Evolutionary conservation across 2,329 filamentous ascomycete species (phyloP).

Genomic region (Arthroderma sp.): DNA sequence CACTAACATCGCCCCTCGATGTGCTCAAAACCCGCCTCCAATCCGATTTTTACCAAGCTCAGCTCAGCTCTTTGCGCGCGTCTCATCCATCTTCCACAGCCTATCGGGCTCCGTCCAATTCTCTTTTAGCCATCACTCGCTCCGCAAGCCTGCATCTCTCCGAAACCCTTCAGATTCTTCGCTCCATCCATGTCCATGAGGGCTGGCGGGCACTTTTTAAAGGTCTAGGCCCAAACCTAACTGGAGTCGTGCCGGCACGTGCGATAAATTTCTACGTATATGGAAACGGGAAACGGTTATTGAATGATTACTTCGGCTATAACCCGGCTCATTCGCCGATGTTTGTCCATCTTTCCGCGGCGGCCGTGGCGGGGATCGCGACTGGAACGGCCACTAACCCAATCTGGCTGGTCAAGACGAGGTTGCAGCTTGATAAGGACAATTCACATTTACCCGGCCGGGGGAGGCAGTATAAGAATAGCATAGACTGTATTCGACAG

Average conservation of each 20-base stretch:
- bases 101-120: conserved; percentile 26
- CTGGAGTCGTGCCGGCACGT: conserved; percentile 78
- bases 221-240: conserved; percentile 76
- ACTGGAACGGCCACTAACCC: conserved; percentile 89
- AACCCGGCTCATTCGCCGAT: conserved; percentile 37
- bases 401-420: conserved; percentile 92
- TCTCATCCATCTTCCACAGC: conserved; percentile 4
- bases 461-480: conserved; percentile 68
- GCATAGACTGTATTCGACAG: conserved; percentile 73
- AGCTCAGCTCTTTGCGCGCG: conserved; percentile 37
- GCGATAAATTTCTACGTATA: conserved; percentile 93
- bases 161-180: conserved; percentile 77
- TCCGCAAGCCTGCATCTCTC: conserved; percentile 45
- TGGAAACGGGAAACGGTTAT: conserved; percentile 75
- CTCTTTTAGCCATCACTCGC: conserved; percentile 29
- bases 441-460: conserved; percentile 21
- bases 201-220: conserved; percentile 85
- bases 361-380: conserved; percentile 63
- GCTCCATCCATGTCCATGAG: conserved; percentile 65
- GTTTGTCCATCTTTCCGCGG: conserved; percentile 66
- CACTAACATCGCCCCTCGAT: conserved; percentile 87
- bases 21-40: conserved; percentile 88
- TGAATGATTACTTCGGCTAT: conserved; percentile 51
- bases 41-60: conserved; percentile 84
- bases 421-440: conserved; percentile 73